Conservation (phyloP, 331 rosid species). For the Malus hybrid region DNA sequence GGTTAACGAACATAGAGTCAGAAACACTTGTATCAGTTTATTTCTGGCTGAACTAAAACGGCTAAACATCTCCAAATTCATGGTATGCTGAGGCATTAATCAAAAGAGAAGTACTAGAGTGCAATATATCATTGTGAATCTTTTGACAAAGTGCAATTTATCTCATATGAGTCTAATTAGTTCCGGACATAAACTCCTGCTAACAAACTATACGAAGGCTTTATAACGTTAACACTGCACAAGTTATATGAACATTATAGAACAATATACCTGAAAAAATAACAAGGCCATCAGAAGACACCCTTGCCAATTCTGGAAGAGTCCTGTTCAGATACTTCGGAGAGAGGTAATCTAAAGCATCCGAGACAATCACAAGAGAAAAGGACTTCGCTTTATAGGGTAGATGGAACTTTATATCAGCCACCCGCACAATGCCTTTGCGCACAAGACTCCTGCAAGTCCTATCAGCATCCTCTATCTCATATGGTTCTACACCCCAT, state of each 20-base stretch:
- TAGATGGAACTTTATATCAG: constrained; percentile 78
- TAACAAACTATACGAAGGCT: not conserved
- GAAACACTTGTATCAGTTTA: not conserved
- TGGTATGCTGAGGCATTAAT: not conserved
- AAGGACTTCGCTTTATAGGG: constrained; percentile 78
- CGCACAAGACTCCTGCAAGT: constrained; percentile 69
- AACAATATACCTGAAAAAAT: constrained; percentile 59
- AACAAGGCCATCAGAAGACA: constrained; percentile 66
- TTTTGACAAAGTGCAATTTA: not conserved
- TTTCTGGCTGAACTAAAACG: not conserved
- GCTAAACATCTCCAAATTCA: not conserved
- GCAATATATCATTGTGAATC: not conserved
- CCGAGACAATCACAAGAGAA: constrained; percentile 76
- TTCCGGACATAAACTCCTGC: not conserved
- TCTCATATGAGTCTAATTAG: not conserved
- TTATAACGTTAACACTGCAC: not conserved
- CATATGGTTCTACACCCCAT: constrained; percentile 90
- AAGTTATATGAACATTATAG: not conserved
- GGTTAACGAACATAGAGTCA: not conserved
- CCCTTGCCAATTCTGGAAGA: constrained; percentile 83
- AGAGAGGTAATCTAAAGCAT: constrained; percentile 83
- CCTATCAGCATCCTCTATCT: constrained; percentile 68
- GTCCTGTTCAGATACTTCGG: constrained; percentile 79
- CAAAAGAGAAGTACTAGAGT: not conserved
- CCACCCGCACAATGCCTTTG: constrained; percentile 73